phyloP scores from a whole-genome alignment of 2,329 filamentous ascomycete genomes.

The Penicillium sp. region DNA sequence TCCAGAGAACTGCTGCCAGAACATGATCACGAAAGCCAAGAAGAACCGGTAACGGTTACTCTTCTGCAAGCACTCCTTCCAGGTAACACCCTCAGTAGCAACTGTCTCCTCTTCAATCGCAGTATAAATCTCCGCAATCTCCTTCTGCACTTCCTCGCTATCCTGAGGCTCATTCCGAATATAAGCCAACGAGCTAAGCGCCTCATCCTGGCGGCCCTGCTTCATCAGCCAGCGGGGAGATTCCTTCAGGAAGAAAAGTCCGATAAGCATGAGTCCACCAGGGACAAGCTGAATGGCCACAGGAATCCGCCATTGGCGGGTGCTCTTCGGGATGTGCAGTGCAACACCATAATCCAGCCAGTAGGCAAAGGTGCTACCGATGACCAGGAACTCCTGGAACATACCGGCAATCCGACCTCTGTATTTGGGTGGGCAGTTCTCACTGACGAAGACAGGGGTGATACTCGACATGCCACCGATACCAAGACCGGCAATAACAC shows the following conservation, averaged over 20 bases:
- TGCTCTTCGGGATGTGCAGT: slow-evolving; percentile 43
- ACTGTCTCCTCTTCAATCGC: slow-evolving; percentile 44
- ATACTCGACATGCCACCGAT: slow-evolving; percentile 42
- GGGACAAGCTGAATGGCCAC: slow-evolving; percentile 56
- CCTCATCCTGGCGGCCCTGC: slow-evolving; percentile 49
- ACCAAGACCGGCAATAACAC: slow-evolving; percentile 38
- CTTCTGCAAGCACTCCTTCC: slow-evolving; percentile 40
- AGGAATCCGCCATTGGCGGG: slow-evolving; percentile 55
- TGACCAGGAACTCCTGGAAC: slow-evolving; percentile 40
- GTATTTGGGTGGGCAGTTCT: slow-evolving; percentile 34
- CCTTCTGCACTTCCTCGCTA: slow-evolving; percentile 29
- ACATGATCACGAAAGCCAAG: slow-evolving; percentile 39
- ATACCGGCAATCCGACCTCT: slow-evolving; percentile 38
- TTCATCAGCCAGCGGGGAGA: slow-evolving; percentile 57
- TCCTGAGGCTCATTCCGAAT: slow-evolving; percentile 34
- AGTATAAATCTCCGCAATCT: slow-evolving; percentile 42
- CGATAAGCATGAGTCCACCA: slow-evolving; percentile 50
- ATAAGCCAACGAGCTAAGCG: slow-evolving; percentile 38
- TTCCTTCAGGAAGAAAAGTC: slow-evolving; percentile 54
- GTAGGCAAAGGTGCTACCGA: slow-evolving; percentile 51
- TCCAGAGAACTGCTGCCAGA: slow-evolving; percentile 44
- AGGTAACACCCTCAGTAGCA: slow-evolving; percentile 43
- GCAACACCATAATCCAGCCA: slow-evolving; percentile 56
- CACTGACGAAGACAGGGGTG: slow-evolving; percentile 39
- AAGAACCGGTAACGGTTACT: slow-evolving; percentile 41